These are phyloP conservation scores for Sugiyamaella marilandica DNA, from an alignment of 805 yeast genomes.

Conservation along the genomic window DNA sequence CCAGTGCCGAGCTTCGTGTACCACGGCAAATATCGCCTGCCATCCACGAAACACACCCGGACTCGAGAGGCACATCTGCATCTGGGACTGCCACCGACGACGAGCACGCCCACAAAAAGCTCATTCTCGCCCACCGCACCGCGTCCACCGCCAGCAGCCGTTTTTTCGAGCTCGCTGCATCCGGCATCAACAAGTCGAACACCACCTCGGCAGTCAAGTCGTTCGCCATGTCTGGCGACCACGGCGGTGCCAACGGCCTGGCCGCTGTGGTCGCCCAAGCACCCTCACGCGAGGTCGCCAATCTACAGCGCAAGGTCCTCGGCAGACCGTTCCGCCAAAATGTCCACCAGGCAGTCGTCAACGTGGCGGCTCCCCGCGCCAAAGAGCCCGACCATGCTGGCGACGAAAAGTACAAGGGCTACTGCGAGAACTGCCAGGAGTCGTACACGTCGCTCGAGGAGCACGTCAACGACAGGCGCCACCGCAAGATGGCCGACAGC, in stretches of 20 bases:
- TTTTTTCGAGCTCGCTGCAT: slow-evolving; percentile 56
- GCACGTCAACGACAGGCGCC: slow-evolving; percentile 66
- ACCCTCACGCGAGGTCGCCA: slow-evolving; percentile 38
- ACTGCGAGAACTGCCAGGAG: slow-evolving; percentile 90
- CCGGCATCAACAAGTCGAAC: slow-evolving; percentile 50
- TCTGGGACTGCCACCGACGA: background rate
- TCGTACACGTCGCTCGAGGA: slow-evolving; percentile 74
- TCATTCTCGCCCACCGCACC: background rate
- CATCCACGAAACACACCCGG: background rate
- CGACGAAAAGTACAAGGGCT: slow-evolving; percentile 43
- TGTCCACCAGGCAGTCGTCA: background rate
- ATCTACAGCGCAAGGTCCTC: slow-evolving; percentile 38
- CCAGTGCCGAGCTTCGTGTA: too few relatives aligned
- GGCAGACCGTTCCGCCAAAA: slow-evolving; percentile 6
- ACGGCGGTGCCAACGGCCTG: slow-evolving; percentile 28
- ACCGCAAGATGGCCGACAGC: slow-evolving; percentile 71
- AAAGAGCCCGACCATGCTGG: slow-evolving; percentile 24
- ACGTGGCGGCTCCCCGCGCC: slow-evolving; percentile 1
- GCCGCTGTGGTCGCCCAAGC: slow-evolving; percentile 30
- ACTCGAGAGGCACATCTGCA: background rate
- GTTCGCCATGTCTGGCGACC: slow-evolving; percentile 28
- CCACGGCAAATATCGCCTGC: too few relatives aligned
- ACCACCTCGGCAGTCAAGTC: slow-evolving; percentile 34
- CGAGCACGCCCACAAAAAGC: background rate
- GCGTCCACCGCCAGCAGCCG: slow-evolving; percentile 1